These are phyloP conservation scores for Coriolopsis trogii DNA, from an alignment of 1,284 basidiomycete species.

Conservation along the genomic window DNA sequence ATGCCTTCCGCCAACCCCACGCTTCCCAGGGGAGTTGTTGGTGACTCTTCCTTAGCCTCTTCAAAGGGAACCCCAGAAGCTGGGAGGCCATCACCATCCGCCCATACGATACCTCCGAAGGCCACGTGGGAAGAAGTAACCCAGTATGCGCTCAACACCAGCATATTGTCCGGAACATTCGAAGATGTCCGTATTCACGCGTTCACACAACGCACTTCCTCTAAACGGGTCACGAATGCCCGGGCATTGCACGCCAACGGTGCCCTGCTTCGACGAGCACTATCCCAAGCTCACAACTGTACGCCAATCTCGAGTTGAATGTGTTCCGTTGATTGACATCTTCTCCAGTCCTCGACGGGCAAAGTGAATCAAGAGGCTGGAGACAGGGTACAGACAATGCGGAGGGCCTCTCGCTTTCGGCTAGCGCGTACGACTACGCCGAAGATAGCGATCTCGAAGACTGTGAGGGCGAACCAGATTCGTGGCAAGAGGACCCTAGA, in stretches of 20 bases:
- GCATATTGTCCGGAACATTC: conserved; percentile 10
- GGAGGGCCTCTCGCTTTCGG: background rate
- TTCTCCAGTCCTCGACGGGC: too few species aligned
- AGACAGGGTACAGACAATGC: background rate
- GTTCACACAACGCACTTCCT: background rate
- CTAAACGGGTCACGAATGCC: background rate
- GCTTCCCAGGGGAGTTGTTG: too few species aligned
- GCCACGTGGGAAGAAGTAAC: conserved; percentile 5
- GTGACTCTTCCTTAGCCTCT: too few species aligned
- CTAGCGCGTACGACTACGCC: background rate
- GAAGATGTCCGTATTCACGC: conserved; percentile 9
- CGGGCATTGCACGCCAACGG: conserved; percentile 6
- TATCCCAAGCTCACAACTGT: background rate
- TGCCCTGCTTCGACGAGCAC: background rate
- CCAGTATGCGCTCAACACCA: conserved; percentile 12
- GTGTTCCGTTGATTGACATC: too few species aligned
- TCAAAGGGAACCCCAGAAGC: too few species aligned
- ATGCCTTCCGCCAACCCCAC: too few species aligned
- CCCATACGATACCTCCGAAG: background rate
- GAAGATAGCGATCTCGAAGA: conserved; percentile 20
- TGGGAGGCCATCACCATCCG: too few species aligned
- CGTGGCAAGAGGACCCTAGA: background rate
- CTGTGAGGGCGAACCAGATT: background rate
- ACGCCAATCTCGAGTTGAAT: background rate
- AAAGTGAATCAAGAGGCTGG: background rate